Evolutionary conservation across 1,284 basidiomycete species (phyloP), one percentile per base, ranked within the genome.

Genomic region (Ganoderma boninense): DNA sequence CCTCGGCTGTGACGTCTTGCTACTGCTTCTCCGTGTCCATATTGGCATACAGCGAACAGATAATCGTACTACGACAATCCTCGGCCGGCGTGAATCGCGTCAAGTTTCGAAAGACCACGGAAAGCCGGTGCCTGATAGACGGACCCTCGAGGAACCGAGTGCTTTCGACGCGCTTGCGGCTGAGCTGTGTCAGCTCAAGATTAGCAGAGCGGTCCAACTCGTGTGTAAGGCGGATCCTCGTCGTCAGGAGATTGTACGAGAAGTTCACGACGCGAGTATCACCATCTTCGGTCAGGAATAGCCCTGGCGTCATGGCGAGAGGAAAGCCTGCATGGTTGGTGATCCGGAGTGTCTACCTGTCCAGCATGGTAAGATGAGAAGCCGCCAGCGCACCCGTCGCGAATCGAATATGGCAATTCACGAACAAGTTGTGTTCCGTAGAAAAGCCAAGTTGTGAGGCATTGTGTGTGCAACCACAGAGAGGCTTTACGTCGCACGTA

Each of bases 1-100:
- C 68, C 4, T 62, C 60, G 32, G 23, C n/a, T 8, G 60, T 69
- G 32, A 64, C 29, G 63, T 69, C 68, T 13, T 69, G 46, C 16
- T 60, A 69, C n/a, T 66, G 68, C 32, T 43, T 54, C 18, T 23
- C 40, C 20, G n/a, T 32, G 57, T 32, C 14, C 14, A 38, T 42
- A 54, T n/a, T 59, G 23, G 16, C 64, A n/a, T 2, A 66, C 26
- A 1, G 35, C 64, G n/a, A 67, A 2, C 5, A 67, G 32, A 26
- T 62, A 14, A 32, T 56, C 66, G 13, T 43, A 26, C 66, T 60
- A 67, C 0, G 11, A 10, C 32, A 54, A 56, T 8, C 66, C 59
- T 14, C 20, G 49, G 29, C 62, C 64, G 13, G 18, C 18, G 5
- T 42, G 35, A 10, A 62, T 40, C 35, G 52, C 44, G 35, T 60